These are phyloP conservation scores for Nigrograna mackinnonii DNA, from an alignment of 2,329 filamentous ascomycete species.

Conservation along the genomic window DNA sequence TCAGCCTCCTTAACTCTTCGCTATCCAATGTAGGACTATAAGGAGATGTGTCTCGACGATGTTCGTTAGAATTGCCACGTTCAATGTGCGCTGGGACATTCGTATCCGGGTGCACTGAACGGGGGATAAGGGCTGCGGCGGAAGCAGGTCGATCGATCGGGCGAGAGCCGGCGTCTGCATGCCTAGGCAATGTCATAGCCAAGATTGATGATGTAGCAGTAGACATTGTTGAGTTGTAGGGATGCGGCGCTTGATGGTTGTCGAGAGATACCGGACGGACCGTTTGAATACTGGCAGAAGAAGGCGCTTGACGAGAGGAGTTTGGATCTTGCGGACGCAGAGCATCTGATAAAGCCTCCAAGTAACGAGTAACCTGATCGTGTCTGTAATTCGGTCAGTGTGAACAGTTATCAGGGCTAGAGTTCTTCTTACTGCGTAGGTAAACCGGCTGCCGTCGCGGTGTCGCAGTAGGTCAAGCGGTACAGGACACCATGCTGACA, in stretches of 20 bases:
- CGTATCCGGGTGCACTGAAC: neutral
- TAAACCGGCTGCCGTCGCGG: conserved; percentile 21
- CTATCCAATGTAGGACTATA: conserved; percentile 15
- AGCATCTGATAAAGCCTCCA: neutral
- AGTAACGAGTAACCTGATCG: neutral
- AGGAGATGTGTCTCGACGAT: conserved; percentile 6
- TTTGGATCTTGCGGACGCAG: neutral
- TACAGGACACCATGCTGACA: conserved; percentile 37
- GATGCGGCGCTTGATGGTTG: neutral
- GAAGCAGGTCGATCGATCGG: neutral
- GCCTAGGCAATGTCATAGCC: too few relatives aligned
- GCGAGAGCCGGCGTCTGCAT: too few relatives aligned
- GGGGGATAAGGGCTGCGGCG: neutral
- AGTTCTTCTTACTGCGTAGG: conserved; percentile 20
- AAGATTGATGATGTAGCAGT: too few relatives aligned
- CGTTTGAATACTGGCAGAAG: neutral
- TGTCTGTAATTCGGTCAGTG: neutral
- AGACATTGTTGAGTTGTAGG: too few relatives aligned
- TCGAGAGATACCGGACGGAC: neutral
- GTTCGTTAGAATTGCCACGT: neutral
- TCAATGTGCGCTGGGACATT: neutral
- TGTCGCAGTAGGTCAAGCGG: conserved; percentile 35
- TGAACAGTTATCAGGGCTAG: neutral
- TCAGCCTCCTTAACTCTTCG: conserved; percentile 17
- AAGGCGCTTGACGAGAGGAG: neutral